Conservation (phyloP, 768 basidiomycete species). For the Ramaria rubella region DNA sequence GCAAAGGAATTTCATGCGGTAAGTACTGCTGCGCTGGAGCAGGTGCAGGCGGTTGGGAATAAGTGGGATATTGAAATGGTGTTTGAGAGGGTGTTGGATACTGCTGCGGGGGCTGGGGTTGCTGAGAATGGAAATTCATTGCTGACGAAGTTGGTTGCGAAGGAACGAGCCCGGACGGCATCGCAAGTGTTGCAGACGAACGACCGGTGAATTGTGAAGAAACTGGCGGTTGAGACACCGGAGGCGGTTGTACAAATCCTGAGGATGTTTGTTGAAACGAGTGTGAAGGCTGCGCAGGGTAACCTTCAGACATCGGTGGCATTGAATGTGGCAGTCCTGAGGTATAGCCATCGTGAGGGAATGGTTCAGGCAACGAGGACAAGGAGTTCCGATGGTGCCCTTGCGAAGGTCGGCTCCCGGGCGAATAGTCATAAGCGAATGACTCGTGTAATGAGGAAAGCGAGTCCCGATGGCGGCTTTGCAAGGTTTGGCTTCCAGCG, state of each 20-base stretch:
- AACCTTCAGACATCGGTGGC: neutral
- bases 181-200: neutral
- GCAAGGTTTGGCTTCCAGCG: neutral
- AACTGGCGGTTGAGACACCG: slow-evolving; percentile 19
- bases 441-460: neutral
- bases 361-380: slow-evolving; percentile 1
- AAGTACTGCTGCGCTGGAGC: slow-evolving; percentile 19
- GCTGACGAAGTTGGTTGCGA: slow-evolving; percentile 31
- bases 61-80: neutral
- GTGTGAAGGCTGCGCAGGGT: slow-evolving; percentile 16
- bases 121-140: slow-evolving; percentile 14
- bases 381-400: slow-evolving; percentile 1
- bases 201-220: slow-evolving; percentile 6
- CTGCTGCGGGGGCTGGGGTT: slow-evolving; percentile 31
- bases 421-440: neutral
- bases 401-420: neutral
- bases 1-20: slow-evolving; percentile 11
- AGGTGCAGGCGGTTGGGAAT: slow-evolving; percentile 16
- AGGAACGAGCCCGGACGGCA: slow-evolving; percentile 11
- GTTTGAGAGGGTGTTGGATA: slow-evolving; percentile 25
- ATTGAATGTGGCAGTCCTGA: neutral
- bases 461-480: neutral
- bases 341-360: neutral
- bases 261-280: slow-evolving; percentile 12
- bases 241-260: slow-evolving; percentile 23